Evolutionary conservation across 495 filamentous ascomycete species (phyloP).

Genomic region (Daldinia childiae): DNA sequence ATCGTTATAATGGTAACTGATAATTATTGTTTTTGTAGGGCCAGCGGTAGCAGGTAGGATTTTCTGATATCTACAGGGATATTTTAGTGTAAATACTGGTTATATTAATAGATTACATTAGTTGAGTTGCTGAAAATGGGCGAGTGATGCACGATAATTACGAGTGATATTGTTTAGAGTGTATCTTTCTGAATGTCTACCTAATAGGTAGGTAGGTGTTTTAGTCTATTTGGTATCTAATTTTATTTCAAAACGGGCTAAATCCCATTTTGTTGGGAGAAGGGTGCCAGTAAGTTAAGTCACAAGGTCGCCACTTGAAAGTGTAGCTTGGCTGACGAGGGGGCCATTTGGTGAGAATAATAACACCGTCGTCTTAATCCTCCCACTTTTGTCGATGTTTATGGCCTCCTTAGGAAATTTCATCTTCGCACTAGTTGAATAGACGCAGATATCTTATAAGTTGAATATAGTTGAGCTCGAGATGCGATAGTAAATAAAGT

Average conservation of each 20-base stretch:
- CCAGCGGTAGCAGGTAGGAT: not conserved
- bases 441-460: not conserved
- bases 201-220: not conserved
- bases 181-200: not conserved
- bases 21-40: not conserved
- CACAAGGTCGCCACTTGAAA: not conserved
- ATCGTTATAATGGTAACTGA: not conserved
- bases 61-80: not conserved
- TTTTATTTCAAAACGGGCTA: not conserved
- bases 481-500: not conserved
- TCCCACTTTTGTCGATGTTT: not conserved
- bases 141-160: not conserved
- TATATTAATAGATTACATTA: not conserved
- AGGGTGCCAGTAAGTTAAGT: not conserved
- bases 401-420: not conserved
- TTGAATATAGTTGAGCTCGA: not conserved
- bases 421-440: not conserved
- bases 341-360: slow-evolving; percentile 1
- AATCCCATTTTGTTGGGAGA: not conserved
- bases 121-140: not conserved
- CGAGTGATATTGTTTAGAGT: not conserved
- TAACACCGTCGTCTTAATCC: not conserved
- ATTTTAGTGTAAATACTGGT: not conserved
- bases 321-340: not conserved
- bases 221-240: not conserved